Evolutionary conservation across 2,329 filamentous ascomycete genomes (phyloP).

Genomic region (Talaromyces verruculosus): DNA sequence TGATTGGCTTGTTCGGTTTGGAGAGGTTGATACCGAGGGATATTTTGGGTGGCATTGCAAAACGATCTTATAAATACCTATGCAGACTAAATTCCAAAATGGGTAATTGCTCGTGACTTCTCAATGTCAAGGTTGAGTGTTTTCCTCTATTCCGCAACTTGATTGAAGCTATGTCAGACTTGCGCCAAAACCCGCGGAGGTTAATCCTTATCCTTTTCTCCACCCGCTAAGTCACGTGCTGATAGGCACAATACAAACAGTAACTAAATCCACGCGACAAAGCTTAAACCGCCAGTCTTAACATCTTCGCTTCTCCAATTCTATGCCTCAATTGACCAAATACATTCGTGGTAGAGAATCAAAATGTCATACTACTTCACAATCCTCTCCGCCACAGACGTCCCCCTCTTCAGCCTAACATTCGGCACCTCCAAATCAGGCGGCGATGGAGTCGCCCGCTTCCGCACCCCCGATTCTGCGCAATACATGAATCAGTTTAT

Average conservation of each 20-base stretch:
- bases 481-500: slow-evolving; percentile 97
- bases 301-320: neutral
- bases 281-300: neutral
- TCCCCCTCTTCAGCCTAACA: slow-evolving; percentile 92
- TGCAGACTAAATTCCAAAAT: neutral
- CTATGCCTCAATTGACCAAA: neutral
- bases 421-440: slow-evolving; percentile 96
- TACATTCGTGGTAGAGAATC: neutral
- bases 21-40: slow-evolving; percentile 47
- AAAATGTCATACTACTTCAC: slow-evolving; percentile 99
- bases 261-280: slow-evolving; percentile 9
- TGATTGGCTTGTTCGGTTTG: slow-evolving; percentile 27
- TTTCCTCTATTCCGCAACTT: neutral
- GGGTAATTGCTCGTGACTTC: neutral
- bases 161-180: neutral
- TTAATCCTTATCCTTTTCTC: slow-evolving; percentile 12
- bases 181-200: slow-evolving; percentile 7
- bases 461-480: slow-evolving; percentile 84
- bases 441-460: slow-evolving; percentile 87
- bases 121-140: neutral
- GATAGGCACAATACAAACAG: slow-evolving; percentile 10
- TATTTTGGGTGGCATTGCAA: slow-evolving; percentile 36
- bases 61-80: neutral
- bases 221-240: slow-evolving; percentile 16
- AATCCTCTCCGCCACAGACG: slow-evolving; percentile 92